Evolutionary conservation across 352 stramenopile genomes (phyloP), one percentile per base, ranked within the genome.

Genomic region (Phytophthora tubulina): DNA sequence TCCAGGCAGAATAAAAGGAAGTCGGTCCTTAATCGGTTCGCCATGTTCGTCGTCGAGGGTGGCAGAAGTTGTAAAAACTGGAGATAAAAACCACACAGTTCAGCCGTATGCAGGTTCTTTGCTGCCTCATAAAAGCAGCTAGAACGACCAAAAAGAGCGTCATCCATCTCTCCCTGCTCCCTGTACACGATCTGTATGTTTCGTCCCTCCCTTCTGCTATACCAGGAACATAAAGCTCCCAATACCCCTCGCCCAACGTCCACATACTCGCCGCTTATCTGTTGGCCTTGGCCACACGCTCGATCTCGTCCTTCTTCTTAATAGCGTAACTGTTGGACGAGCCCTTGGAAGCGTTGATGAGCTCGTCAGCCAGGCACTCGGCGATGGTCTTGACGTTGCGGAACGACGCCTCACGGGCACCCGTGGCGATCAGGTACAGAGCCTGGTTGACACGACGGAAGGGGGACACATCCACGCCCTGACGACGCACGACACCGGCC

Each of bases 291-390:
- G 98, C 98, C 67, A 99, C 98, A 97, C 98, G 98, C 94, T 99
- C 98, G 82, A 99, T 99, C 86, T 99, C 98, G 89, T 99, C 98
- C 96, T 99, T 99, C 93, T 99, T 99, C 97, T 99, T 99, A 89
- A 99, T 99, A 79, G 98, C 97, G 85, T 99, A 99, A 72, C 91
- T 99, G 97, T 99, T 99, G 81, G 97, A 99, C 78, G 97, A 99
- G 68, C 98, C 98, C 89, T 99, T 98, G 56, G 98, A 98, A 44
- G 98, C 98, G 88, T 99, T 99, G 88, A 99, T 99, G 63, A 99
- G 93, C 89, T 99, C 98, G 85, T 99, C 98, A 48, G 98, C 98
- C 55, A 99, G 85, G 83, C 98, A 99, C 88, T 99, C 98, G 33
- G 97, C 96, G 80, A 99, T 99, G 73, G 98, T 99, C 96, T 99